A percentile compares a stretch with the other conserved stretches of the same genome.
Conservation (phyloP, 1,139 yeast species). For the Scheffersomyces insectosa region DNA sequence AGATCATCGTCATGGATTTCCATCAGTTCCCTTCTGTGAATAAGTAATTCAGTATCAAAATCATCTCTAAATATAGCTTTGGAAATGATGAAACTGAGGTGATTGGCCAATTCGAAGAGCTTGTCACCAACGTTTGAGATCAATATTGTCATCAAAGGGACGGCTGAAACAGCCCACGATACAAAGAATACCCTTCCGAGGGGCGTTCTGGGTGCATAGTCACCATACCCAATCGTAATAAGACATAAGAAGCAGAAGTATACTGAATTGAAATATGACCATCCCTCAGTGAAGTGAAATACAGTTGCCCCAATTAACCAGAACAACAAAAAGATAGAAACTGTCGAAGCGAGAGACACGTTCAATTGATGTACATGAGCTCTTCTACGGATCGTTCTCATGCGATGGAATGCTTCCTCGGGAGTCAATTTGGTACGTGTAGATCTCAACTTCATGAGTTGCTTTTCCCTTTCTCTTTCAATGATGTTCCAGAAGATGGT, state of each 20-base stretch:
- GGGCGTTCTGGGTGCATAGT: constrained; percentile 58
- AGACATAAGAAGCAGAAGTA: constrained; percentile 77
- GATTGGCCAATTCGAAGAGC: constrained; percentile 38
- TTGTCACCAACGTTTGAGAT: constrained; percentile 73
- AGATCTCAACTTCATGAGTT: constrained; percentile 15
- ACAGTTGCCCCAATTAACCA: constrained; percentile 74
- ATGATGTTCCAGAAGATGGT: constrained; percentile 63
- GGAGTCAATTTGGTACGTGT: constrained; percentile 24
- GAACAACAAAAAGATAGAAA: constrained; percentile 53
- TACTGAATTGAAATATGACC: constrained; percentile 69
- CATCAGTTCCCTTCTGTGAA: not conserved
- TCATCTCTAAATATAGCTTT: constrained; percentile 1
- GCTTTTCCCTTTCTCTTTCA: constrained; percentile 35
- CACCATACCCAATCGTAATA: constrained; percentile 85
- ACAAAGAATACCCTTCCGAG: constrained; percentile 76
- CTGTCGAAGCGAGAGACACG: constrained; percentile 38
- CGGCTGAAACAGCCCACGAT: constrained; percentile 77
- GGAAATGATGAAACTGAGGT: not conserved
- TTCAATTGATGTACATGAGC: constrained; percentile 34
- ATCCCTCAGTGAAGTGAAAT: constrained; percentile 57
- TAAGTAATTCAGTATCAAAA: not conserved
- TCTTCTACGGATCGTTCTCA: constrained; percentile 46
- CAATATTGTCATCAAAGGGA: constrained; percentile 83
- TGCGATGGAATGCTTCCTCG: constrained; percentile 52
- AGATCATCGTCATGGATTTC: not conserved